Evolutionary conservation across 75 land plant species (phyloP), one percentile per base, ranked within the genome.

Genomic region (Sequoiadendron giganteum): DNA sequence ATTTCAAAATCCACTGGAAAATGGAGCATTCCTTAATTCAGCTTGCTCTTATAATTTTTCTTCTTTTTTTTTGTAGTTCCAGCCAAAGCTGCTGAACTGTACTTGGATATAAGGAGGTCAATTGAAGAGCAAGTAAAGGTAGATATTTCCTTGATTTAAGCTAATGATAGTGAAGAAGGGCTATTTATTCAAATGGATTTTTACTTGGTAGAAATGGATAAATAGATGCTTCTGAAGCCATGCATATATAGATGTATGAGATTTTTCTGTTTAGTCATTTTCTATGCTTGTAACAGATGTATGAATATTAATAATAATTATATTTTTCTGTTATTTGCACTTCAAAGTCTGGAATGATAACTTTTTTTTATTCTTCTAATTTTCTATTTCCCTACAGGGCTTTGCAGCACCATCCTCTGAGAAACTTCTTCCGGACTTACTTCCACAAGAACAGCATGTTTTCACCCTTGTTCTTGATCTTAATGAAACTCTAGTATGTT

Each of bases 381-480:
- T 2, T n/a, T 36, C 25, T 87, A 87, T 15, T 85, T 32, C 28
- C 68, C 10, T 54, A 15, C 72, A 98, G 99, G 97, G 93, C 45
- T 97, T 95, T 92, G 95, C 97, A 83, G 99, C 96, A 83, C 99
- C 99, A 79, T 88, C 91, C 11, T 93, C 99, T 42, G 97, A 96
- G 8, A 97, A 96, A 92, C 95, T 98, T 84, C 94, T 98, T 86
- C 99, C 99, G 19, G 99, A 97, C 92, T 91, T 97, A 88, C 91
- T 87, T 89, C 97, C 99, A 52, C 90, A 91, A 88, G 99, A 96
- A 85, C 94, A 93, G 78, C 94, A 94, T 87, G 95, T 95, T n/a
- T 95, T 93, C 82, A 98, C 99, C 42, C 95, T 98, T 87, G 99
- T 98, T 68, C 86, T 98, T 16, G 99, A 98, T 91, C 93, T 98